Evolutionary conservation across 176 grass and related monocot species (phyloP), one percentile per base, ranked within the genome.

Genomic region (Dactylis glomerata): DNA sequence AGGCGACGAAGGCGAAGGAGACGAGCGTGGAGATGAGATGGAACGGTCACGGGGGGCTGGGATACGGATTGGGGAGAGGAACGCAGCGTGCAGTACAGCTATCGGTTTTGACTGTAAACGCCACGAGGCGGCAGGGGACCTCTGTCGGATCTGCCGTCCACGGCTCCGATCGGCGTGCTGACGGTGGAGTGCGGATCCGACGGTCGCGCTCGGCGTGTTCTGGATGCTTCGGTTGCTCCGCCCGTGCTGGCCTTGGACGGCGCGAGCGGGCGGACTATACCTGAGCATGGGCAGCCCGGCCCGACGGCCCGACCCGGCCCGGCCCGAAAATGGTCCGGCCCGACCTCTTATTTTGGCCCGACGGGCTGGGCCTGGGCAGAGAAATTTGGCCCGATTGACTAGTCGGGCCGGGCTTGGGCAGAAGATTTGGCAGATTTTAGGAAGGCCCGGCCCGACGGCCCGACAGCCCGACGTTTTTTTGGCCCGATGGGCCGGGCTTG

Each of bases 31-130:
- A 73, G 32, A 45, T 26, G 80, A 73, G 32, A 45, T 26, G 68
- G 49, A 37, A 68, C 4, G 77, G 67, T 46, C 45, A 71, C 56
- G 62, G 72, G 34, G 22, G 26, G 40, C 58, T 57, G 58, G 31
- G 58, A 37, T 89, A 26, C 68, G 76, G 82, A 79, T 65, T 44
- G 16, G 77, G 61, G 45, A 28, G 62, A 58, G n/a, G 33, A 31
- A 64, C 17, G 4, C 12, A 22, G 66, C 54, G 36, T 49, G 51
- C 70, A 13, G 33, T 59, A 11, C 1, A 31, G 52, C 26, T 44
- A 31, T 61, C 33, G 26, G 77, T 62, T 31, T 75, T 41, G n/a
- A 12, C 69, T 23, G 55, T 47, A 11, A 13, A 32, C 33, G 65
- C 30, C 63, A 24, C 20, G 22, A 64, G 28, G 52, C 52, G 52